Evolutionary conservation across 768 basidiomycete genomes (phyloP).

Genomic region (Tephrocybe sp.): DNA sequence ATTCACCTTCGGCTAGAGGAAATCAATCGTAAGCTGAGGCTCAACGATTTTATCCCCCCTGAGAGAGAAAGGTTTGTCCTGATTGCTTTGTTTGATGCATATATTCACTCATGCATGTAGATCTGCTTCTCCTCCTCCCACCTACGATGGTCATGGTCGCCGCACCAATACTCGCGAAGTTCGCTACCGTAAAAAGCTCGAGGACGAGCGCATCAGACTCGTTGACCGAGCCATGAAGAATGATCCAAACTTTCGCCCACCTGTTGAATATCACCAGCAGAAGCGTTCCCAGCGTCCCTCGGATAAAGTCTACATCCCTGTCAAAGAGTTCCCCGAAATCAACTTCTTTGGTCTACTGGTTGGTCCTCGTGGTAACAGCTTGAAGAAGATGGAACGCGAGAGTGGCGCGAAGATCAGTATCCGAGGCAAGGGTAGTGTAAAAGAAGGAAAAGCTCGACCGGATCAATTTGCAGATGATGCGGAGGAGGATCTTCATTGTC

Average conservation of each 20-base stretch:
- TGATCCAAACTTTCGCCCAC: slow-evolving; percentile 97
- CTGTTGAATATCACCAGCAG: slow-evolving; percentile 93
- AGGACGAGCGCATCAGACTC: slow-evolving; percentile 88
- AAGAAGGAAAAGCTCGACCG: slow-evolving; percentile 96
- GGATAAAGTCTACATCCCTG: slow-evolving; percentile 99
- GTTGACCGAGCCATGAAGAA: slow-evolving; percentile 97
- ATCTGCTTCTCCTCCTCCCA: slow-evolving; percentile 95
- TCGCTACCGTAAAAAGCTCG: slow-evolving; percentile 93
- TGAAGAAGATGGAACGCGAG: slow-evolving; percentile 99
- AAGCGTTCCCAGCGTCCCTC: slow-evolving; percentile 92
- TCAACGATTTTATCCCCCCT: slow-evolving; percentile 95
- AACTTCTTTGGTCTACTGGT: slow-evolving; percentile 99
- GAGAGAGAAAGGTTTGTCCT: slow-evolving; percentile 82
- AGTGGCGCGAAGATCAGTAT: slow-evolving; percentile 99
- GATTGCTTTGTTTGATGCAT: slow-evolving; percentile 21
- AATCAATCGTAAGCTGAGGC: slow-evolving; percentile 90
- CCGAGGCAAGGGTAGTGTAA: slow-evolving; percentile 96
- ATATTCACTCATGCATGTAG: slow-evolving; percentile 39
- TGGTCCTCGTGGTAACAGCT: slow-evolving; percentile 96
- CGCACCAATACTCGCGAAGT: slow-evolving; percentile 99
- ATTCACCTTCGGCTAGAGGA: slow-evolving; percentile 95
- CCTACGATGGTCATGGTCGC: slow-evolving; percentile 96
- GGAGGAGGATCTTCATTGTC: slow-evolving; percentile 98
- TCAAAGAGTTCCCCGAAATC: slow-evolving; percentile 99
- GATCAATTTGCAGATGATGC: slow-evolving; percentile 96